These are phyloP conservation scores for Pyropia yezoensis DNA, from an alignment of 23 red algal species.

Conservation along the genomic window DNA sequence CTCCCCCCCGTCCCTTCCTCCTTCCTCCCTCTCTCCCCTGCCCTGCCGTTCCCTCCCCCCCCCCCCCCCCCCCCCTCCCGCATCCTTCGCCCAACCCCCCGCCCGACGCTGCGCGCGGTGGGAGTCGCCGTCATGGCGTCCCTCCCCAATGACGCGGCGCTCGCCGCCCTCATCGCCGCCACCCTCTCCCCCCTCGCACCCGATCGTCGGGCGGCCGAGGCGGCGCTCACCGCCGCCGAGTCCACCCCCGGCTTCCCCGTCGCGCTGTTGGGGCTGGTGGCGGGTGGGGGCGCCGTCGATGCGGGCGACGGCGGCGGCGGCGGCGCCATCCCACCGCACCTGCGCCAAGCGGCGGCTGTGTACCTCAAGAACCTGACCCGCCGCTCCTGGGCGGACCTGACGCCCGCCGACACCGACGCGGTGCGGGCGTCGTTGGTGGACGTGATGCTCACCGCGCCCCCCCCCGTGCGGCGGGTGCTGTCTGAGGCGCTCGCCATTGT, in stretches of 20 bases:
- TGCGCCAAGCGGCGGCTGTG: constrained; percentile 72
- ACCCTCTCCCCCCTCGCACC: constrained; percentile 68
- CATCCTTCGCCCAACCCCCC: constrained; percentile 3
- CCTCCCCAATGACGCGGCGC: not conserved
- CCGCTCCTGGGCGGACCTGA: constrained; percentile 39
- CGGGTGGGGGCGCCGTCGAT: not conserved
- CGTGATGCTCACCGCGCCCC: constrained; percentile 24
- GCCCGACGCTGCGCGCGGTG: not conserved
- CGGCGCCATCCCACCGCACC: constrained; percentile 16
- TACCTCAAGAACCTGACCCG: constrained; percentile 84
- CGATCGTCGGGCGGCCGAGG: constrained; percentile 65
- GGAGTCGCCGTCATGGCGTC: too few relatives aligned
- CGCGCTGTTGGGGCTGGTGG: constrained; percentile 64
- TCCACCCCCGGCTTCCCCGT: constrained; percentile 38
- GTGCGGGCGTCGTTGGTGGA: constrained; percentile 36
- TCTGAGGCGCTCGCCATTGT: constrained; percentile 53
- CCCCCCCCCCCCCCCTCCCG: not conserved
- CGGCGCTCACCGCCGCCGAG: constrained; percentile 24
- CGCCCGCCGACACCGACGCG: constrained; percentile 18
- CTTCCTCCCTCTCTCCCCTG: not conserved
- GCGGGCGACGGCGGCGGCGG: not conserved
- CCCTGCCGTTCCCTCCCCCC: not conserved
- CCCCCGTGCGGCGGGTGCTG: constrained; percentile 56
- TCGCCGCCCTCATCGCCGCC: constrained; percentile 48
- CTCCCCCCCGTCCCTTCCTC: not conserved